phyloP scores from a whole-genome alignment of 306 rosid species.

The Crotalaria pallida region DNA sequence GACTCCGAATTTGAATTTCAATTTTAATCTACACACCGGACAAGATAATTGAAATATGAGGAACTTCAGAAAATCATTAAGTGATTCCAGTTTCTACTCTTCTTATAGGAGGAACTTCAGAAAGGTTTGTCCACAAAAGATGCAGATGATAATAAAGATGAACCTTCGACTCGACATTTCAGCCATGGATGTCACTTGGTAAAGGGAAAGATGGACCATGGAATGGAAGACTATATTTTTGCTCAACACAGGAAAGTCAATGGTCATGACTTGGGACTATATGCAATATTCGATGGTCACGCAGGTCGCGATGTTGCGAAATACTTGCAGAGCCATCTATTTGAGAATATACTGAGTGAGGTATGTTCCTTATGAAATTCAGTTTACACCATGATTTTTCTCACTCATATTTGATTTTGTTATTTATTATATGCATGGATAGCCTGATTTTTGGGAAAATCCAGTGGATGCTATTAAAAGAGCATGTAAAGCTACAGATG shows the following conservation, averaged over 20 bases:
- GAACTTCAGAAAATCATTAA: too few relatives aligned
- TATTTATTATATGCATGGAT: constrained; percentile 20
- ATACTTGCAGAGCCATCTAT: constrained; percentile 52
- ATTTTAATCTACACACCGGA: not conserved
- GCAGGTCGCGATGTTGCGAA: constrained; percentile 51
- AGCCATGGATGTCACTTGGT: constrained; percentile 47
- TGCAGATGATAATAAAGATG: not conserved
- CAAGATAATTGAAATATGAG: not conserved
- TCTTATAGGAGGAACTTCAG: not conserved
- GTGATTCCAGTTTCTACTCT: not conserved
- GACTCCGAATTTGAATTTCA: not conserved
- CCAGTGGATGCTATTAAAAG: constrained; percentile 49
- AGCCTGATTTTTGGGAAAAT: constrained; percentile 54
- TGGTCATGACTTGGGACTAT: constrained; percentile 45
- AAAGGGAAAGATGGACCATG: constrained; percentile 46
- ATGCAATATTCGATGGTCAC: constrained; percentile 64
- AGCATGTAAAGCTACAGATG: constrained; percentile 42
- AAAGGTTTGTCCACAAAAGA: constrained; percentile 4
- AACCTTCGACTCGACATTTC: constrained; percentile 15
- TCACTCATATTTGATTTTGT: constrained; percentile 12
- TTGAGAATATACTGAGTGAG: constrained; percentile 44
- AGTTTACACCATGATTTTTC: not conserved
- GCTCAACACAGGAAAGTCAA: constrained; percentile 38
- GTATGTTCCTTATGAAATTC: not conserved
- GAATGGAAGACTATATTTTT: constrained; percentile 59